A percentile compares a stretch with the other conserved stretches of the same genome.
phyloP scores from a whole-genome alignment of 1,284 basidiomycete genomes.

The Sanghuangporus weigelae region DNA sequence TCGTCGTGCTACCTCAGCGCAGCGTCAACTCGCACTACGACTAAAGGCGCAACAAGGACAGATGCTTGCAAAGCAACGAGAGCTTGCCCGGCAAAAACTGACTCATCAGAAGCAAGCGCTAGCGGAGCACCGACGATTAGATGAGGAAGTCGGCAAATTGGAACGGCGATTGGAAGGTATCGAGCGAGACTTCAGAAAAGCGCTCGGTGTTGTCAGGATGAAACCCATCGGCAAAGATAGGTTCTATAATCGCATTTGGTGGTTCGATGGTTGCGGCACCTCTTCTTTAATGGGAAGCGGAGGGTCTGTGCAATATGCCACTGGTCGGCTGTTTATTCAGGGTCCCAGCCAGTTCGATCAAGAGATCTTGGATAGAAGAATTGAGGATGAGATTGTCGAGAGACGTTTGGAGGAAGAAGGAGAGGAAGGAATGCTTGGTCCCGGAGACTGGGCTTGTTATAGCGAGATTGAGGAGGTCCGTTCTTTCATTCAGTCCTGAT shows the following conservation, averaged over 20 bases:
- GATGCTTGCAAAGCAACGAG: slow-evolving; percentile 70
- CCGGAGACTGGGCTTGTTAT: slow-evolving; percentile 88
- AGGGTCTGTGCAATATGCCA: slow-evolving; percentile 77
- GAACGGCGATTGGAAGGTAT: slow-evolving; percentile 78
- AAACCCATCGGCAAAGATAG: slow-evolving; percentile 88
- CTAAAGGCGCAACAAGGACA: slow-evolving; percentile 43
- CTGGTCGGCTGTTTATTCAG: slow-evolving; percentile 88
- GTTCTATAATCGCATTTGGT: slow-evolving; percentile 95
- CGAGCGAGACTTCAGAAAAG: slow-evolving; percentile 89
- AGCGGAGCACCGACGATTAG: slow-evolving; percentile 75
- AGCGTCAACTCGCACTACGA: slow-evolving; percentile 47
- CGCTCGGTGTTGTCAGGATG: slow-evolving; percentile 77
- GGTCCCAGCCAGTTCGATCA: slow-evolving; percentile 77
- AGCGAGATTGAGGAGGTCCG: slow-evolving; percentile 81
- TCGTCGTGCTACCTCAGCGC: slow-evolving; percentile 41
- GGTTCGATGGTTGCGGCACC: slow-evolving; percentile 95
- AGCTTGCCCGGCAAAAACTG: slow-evolving; percentile 67
- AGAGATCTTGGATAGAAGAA: slow-evolving; percentile 58
- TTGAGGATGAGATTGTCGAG: slow-evolving; percentile 52
- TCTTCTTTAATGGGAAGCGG: slow-evolving; percentile 70
- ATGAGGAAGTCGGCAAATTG: slow-evolving; percentile 82
- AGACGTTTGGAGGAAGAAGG: slow-evolving; percentile 74
- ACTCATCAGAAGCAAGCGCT: slow-evolving; percentile 65
- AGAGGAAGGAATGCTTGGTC: slow-evolving; percentile 60
- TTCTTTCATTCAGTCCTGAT: slow-evolving; percentile 14